Conservation (phyloP, 192 early-diverging fungal genomes). For the Linnemannia schmuckeri region DNA sequence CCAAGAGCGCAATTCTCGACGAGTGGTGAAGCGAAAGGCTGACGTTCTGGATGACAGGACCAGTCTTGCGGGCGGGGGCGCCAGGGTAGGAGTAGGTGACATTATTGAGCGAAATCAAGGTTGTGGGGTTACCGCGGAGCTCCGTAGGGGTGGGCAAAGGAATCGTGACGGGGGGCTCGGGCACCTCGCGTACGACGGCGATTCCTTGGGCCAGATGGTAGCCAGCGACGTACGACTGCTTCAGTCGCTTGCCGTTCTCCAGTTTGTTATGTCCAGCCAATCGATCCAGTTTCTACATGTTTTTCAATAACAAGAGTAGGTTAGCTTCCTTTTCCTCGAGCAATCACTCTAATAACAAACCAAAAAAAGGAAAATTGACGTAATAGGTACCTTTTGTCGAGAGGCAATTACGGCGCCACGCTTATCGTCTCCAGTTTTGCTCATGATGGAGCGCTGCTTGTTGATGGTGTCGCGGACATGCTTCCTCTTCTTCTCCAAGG, state of each 20-base stretch:
- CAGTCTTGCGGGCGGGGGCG: slow-evolving; percentile 53
- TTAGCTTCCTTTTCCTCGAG: not conserved
- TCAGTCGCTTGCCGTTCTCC: slow-evolving; percentile 79
- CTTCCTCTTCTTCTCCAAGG: slow-evolving; percentile 77
- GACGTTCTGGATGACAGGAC: slow-evolving; percentile 71
- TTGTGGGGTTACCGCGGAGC: slow-evolving; percentile 76
- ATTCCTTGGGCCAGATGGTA: slow-evolving; percentile 59
- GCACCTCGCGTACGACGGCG: slow-evolving; percentile 27
- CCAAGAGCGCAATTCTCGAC: slow-evolving; percentile 81
- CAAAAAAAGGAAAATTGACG: not conserved
- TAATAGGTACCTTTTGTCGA: slow-evolving; percentile 73
- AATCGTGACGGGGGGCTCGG: slow-evolving; percentile 61
- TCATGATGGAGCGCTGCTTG: slow-evolving; percentile 78
- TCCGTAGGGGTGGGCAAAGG: slow-evolving; percentile 71
- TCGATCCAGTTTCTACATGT: slow-evolving; percentile 71
- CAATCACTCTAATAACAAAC: no score
- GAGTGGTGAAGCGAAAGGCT: slow-evolving; percentile 78
- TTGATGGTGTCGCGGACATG: slow-evolving; percentile 87
- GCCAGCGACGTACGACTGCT: slow-evolving; percentile 70
- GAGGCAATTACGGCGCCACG: slow-evolving; percentile 79
- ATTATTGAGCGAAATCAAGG: slow-evolving; percentile 73
- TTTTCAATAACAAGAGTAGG: not conserved
- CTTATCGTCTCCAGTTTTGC: slow-evolving; percentile 86
- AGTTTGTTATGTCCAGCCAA: slow-evolving; percentile 72
- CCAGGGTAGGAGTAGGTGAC: slow-evolving; percentile 77